phyloP scores from a whole-genome alignment of 306 rosid genomes.

The Prunus mume region DNA sequence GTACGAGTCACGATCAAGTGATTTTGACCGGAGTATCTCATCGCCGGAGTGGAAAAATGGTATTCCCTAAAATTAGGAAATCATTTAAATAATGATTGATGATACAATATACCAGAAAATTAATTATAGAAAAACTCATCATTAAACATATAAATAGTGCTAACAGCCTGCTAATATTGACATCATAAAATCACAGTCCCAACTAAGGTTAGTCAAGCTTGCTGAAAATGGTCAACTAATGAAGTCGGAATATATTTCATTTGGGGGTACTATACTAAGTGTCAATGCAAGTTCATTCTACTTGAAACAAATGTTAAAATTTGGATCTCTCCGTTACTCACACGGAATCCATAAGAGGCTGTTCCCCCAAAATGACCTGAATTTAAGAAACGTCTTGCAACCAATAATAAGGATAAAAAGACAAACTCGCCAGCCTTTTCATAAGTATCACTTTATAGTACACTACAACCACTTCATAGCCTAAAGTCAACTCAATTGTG shows the following conservation, averaged over 20 bases:
- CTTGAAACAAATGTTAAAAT: not conserved
- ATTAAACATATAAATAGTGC: not conserved
- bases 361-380: too few species aligned
- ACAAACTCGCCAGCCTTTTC: not conserved
- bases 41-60: slow-evolving; percentile 90
- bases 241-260: not conserved
- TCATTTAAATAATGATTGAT: slow-evolving; percentile 2
- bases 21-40: slow-evolving; percentile 89
- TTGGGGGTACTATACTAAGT: not conserved
- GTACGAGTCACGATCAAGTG: slow-evolving; percentile 95
- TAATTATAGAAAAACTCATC: not conserved
- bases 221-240: not conserved
- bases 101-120: not conserved
- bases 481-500: not conserved
- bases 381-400: too few species aligned
- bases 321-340: not conserved
- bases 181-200: not conserved
- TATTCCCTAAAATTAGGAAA: slow-evolving; percentile 58
- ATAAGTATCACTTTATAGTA: not conserved
- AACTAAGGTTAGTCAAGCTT: slow-evolving; percentile 1
- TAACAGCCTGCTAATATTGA: not conserved
- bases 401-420: not conserved
- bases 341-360: not conserved
- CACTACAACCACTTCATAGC: not conserved
- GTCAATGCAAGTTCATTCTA: not conserved